Conservation (phyloP, 805 yeast genomes). For the Yarrowia phangngaensis region DNA sequence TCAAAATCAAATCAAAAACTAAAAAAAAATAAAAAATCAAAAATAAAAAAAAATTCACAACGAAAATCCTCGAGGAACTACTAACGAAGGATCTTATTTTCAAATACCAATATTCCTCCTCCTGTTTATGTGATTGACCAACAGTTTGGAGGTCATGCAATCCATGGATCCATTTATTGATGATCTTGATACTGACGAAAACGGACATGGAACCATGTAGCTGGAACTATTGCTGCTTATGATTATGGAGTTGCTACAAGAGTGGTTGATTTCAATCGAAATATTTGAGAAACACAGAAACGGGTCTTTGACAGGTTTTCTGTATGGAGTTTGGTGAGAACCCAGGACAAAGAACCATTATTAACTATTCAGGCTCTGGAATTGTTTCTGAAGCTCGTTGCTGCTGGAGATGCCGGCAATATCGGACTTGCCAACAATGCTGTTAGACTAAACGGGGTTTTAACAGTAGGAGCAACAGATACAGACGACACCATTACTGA, state of each 20-base stretch:
- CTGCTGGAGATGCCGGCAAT: conserved; percentile 87
- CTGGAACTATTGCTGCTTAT: conserved; percentile 64
- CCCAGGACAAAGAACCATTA: conserved; percentile 38
- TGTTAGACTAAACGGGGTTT: conserved; percentile 48
- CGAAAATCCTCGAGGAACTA: conserved; percentile 44
- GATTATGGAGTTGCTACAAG: conserved; percentile 53
- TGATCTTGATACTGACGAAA: conserved; percentile 74
- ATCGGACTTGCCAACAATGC: conserved; percentile 74
- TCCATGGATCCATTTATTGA: conserved; percentile 79
- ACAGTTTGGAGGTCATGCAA: conserved; percentile 80
- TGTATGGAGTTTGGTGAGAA: conserved; percentile 57
- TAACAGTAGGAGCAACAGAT: conserved; percentile 94
- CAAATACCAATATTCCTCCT: conserved; percentile 36
- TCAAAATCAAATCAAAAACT: too few relatives aligned
- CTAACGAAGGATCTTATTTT: conserved; percentile 14
- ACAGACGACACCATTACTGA: conserved; percentile 85
- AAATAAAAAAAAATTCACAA: conserved; percentile 83
- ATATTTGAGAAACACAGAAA: conserved; percentile 55
- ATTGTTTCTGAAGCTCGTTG: conserved; percentile 83
- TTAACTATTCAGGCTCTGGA: conserved; percentile 91
- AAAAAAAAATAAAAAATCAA: too few relatives aligned
- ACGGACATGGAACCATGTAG: conserved; percentile 98
- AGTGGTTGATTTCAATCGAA: conserved; percentile 56
- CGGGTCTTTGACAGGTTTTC: conserved; percentile 56
- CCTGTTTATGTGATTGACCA: conserved; percentile 75